A percentile compares a stretch with the other conserved stretches of the same genome.
Conservation (phyloP, 1,139 yeast genomes). For the Geotrichum aggregatum region DNA sequence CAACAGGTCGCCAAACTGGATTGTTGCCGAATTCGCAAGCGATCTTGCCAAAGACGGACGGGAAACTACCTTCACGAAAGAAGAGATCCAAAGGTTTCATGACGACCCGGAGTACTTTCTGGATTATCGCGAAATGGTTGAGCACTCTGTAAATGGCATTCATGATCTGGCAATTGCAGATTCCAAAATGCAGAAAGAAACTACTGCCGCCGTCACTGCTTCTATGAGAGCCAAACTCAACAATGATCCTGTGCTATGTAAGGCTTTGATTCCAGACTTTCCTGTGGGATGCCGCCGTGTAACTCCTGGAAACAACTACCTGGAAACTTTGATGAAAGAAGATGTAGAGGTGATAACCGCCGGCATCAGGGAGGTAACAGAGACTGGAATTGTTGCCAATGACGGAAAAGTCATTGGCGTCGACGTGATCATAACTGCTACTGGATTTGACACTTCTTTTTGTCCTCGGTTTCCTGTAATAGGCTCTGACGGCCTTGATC, state of each 20-base stretch:
- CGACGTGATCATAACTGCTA: constrained; percentile 27
- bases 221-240: constrained; percentile 24
- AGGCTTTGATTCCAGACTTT: constrained; percentile 25
- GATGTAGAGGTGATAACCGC: constrained; percentile 23
- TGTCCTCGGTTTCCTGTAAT: constrained; percentile 26
- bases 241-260: constrained; percentile 22
- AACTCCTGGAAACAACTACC: constrained; percentile 29
- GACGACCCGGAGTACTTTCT: constrained; percentile 25
- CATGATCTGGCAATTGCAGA: constrained; percentile 19
- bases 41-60: constrained; percentile 20
- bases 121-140: constrained; percentile 26
- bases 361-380: constrained; percentile 16
- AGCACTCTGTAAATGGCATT: constrained; percentile 21
- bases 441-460: constrained; percentile 26
- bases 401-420: constrained; percentile 24
- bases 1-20: constrained; percentile 12
- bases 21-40: constrained; percentile 17
- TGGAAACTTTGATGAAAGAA: constrained; percentile 24
- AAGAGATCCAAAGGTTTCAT: constrained; percentile 17
- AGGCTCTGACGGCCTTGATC: constrained; percentile 24
- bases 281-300: constrained; percentile 28
- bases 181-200: constrained; percentile 18
- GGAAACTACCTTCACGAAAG: constrained; percentile 19
- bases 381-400: constrained; percentile 23
- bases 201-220: background rate